A percentile compares a stretch with the other conserved stretches of the same genome.
phyloP scores from a whole-genome alignment of 306 rosid genomes.

The Sechiopsis laciniata region DNA sequence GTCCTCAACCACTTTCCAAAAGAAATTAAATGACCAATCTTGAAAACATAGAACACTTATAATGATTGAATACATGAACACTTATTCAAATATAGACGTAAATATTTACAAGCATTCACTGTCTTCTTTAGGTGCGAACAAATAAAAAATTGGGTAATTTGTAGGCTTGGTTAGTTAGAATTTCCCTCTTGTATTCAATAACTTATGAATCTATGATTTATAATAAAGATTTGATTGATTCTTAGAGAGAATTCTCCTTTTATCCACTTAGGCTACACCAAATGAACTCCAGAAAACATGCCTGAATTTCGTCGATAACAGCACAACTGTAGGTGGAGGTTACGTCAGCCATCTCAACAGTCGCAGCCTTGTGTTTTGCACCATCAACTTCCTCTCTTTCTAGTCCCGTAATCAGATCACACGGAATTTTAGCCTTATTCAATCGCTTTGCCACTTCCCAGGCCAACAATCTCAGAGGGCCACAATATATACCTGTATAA shows the following conservation, averaged over 20 bases:
- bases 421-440: conserved; percentile 88
- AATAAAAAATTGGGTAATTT: not conserved
- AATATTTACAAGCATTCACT: not conserved
- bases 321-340: conserved; percentile 64
- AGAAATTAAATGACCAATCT: not conserved
- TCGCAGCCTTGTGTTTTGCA: conserved; percentile 81
- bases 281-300: conserved; percentile 32
- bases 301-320: conserved; percentile 93
- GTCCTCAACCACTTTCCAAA: not conserved
- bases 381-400: conserved; percentile 82
- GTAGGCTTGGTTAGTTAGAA: not conserved
- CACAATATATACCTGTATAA: conserved; percentile 76
- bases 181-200: not conserved
- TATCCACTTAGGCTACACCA: not conserved
- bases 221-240: not conserved
- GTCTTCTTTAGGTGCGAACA: not conserved
- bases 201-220: not conserved
- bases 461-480: conserved; percentile 94
- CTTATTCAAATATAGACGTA: not conserved
- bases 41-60: not conserved
- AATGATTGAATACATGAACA: not conserved
- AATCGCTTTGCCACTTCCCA: conserved; percentile 89
- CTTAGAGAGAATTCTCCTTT: not conserved
- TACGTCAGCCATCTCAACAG: conserved; percentile 97
- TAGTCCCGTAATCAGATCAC: conserved; percentile 84